Percentiles rank a stretch among this genome's conserved stretches.
phyloP scores from a whole-genome alignment of 2,329 filamentous ascomycete species.

The Didymellaceae sp. region DNA sequence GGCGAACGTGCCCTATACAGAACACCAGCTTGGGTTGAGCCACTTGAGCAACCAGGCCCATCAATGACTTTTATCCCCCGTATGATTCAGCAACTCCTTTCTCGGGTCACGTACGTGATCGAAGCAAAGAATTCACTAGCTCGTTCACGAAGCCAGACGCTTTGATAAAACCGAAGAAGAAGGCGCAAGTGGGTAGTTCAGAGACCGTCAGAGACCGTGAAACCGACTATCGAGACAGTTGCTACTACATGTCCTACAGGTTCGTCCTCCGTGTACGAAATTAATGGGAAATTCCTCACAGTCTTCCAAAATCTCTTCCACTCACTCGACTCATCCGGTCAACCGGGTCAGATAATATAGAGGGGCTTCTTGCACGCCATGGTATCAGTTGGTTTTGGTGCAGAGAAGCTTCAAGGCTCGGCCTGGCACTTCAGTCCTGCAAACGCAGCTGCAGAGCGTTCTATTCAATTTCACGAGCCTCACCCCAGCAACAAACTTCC shows the following conservation, averaged over 20 bases:
- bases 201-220: too few species aligned
- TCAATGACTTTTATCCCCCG: not conserved
- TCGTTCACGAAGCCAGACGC: not conserved
- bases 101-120: not conserved
- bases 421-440: slow-evolving; percentile 61
- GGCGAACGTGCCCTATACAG: not conserved
- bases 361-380: slow-evolving; percentile 62
- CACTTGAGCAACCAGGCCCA: not conserved
- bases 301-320: slow-evolving; percentile 54
- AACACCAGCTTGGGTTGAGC: not conserved
- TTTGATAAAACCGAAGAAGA: not conserved
- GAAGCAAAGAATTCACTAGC: not conserved
- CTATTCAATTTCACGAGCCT: slow-evolving; percentile 68
- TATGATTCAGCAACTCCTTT: not conserved
- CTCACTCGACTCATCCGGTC: slow-evolving; percentile 38
- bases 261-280: slow-evolving; percentile 24
- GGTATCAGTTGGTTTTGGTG: slow-evolving; percentile 56
- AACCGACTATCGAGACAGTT: not conserved
- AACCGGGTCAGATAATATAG: slow-evolving; percentile 60
- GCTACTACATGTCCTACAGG: not conserved
- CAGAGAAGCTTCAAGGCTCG: slow-evolving; percentile 66
- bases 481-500: slow-evolving; percentile 62
- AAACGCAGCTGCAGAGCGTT: slow-evolving; percentile 51
- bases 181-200: not conserved
- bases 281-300: slow-evolving; percentile 50